Base-by-base conservation (phyloP, 129 eudicot species). In the Tanacetum coccineum region DNA sequence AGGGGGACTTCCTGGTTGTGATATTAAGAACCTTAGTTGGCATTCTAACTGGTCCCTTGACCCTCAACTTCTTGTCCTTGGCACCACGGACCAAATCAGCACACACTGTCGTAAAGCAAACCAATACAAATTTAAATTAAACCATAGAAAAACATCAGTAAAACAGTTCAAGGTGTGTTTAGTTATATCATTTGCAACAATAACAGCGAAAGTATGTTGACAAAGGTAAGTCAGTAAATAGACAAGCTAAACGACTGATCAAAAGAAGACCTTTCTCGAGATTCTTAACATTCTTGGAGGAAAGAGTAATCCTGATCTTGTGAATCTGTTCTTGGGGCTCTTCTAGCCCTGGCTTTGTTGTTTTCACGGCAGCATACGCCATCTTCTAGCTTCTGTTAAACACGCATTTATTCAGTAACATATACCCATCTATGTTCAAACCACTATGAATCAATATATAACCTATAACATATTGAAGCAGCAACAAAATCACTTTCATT, bases 71-170 rank as follows among this genome's bases (percentile, higher is more conserved):
- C 80, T 85, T 91, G 78, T 88, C 95, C 87, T 91, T 91, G 48
- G 96, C 98, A 57, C 98, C 98, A 44, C 95, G 94, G 58, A 91
- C 94, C 81, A 91, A 75, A 79, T 91, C 98, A 59, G 98, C 82
- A 68, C 98, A 91, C 22, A 91, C 98, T 91, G 67, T 12, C 13
- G 6, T 13, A 36, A 3, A 45, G 13, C 6, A 30, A 4, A 28
- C 2, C 45, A 46, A 42, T 0, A 30, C 6, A 13, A 25, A 25
- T 28, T 26, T 39, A 13, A 13, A 0, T 4, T 48, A 5, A 13
- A 13, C 2, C 62, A 13, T 21, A 57, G 1, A 13, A 22, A 45
- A 20, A 7, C 14, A 3, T 0, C 53, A n/a, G n/a, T n/a, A n/a
- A n/a, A n/a, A n/a, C n/a, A n/a, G n/a, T n/a, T n/a, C n/a, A n/a